Percentiles rank a stretch among this genome's conserved stretches.
Evolutionary conservation across 2,329 filamentous ascomycete species (phyloP).

Genomic region (Microsporum audouinii): DNA sequence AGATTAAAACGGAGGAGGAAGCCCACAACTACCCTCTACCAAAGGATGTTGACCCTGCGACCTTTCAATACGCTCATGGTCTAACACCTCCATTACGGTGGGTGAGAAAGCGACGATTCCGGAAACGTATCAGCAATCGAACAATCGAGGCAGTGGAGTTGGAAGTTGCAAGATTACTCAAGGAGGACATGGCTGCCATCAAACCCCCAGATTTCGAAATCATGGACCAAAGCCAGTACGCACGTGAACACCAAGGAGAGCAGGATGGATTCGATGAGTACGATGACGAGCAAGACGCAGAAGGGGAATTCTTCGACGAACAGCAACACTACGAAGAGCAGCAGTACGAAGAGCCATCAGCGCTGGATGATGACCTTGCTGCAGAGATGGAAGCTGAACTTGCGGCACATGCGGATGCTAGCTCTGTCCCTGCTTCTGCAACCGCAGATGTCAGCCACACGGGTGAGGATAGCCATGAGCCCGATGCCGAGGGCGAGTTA

Average conservation of each 20-base stretch:
- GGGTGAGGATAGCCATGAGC: conserved; percentile 8
- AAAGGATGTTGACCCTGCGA: conserved; percentile 52
- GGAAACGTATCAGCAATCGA: conserved; percentile 68
- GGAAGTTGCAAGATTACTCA: conserved; percentile 61
- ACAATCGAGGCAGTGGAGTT: conserved; percentile 78
- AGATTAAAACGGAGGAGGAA: conserved; percentile 54
- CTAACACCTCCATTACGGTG: conserved; percentile 81
- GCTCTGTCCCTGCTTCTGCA: conserved; percentile 18
- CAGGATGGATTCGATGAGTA: conserved; percentile 37
- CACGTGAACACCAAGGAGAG: conserved; percentile 37
- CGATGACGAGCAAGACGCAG: conserved; percentile 40
- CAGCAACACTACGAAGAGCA: conserved; percentile 13
- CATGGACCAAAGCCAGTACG: conserved; percentile 43
- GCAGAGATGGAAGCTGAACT: conserved; percentile 35
- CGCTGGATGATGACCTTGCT: conserved; percentile 33
- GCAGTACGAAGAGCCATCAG: conserved; percentile 22
- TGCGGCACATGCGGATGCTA: conserved; percentile 24
- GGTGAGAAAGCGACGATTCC: conserved; percentile 69
- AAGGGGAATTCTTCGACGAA: conserved; percentile 36
- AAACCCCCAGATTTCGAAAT: conserved; percentile 52
- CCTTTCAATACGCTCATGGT: conserved; percentile 69
- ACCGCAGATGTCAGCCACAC: conserved; percentile 18
- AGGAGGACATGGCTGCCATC: conserved; percentile 52
- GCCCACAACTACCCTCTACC: conserved; percentile 58
- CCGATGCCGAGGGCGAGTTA: conserved; percentile 8